Evolutionary conservation across 1,284 basidiomycete genomes (phyloP), one percentile per base, ranked within the genome.

Genomic region (Polyporus tsugae): DNA sequence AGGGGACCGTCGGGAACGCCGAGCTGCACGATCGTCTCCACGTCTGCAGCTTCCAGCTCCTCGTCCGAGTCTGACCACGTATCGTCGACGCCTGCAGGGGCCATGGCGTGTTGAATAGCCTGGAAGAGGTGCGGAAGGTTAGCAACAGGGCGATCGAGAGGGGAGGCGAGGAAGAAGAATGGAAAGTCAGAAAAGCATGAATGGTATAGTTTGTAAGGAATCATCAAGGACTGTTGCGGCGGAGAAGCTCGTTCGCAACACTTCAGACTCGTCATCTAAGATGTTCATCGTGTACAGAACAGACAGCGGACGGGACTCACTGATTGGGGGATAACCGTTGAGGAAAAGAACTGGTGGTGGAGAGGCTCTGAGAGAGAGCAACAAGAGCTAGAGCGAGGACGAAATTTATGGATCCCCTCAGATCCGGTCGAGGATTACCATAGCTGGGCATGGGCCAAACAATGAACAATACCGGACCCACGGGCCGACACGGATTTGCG

Each of bases 251-350:
- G 83, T 82, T 76, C 76, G 74, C 75, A 74, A 76, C 77, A 78
- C 74, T 81, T 95, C 93, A 83, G 93, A 95, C 93, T 95, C 93
- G 93, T 95, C 93, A 95, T 95, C 93, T 94, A 86, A 81, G 79
- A 78, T 75, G 78, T 77, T 94, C 93, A 94, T 94, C 93, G 77
- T 79, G 55, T 41, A 58, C 66, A 64, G 63, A 46, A 65, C 70
- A 35, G 13, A n/a, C 29, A 29, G 29, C 2, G 13, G 17, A 11
- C 70, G 42, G 61, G 67, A 72, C 75, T 71, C 53, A 75, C 65
- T 11, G 59, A n/a, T 57, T 63, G 39, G 15, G 44, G 60, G 35
- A 33, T 35, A 10, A 42, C n/a, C 22, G 58, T 10, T 11, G 62
- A 62, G 42, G n/a, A 46, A 33, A 41, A 9, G 38, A 49, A 33